Percentiles rank a stretch among this genome's conserved stretches.
These are phyloP conservation scores for Jimgerdemannia flammicorona DNA, from an alignment of 192 early-diverging fungal species.

Conservation along the genomic window DNA sequence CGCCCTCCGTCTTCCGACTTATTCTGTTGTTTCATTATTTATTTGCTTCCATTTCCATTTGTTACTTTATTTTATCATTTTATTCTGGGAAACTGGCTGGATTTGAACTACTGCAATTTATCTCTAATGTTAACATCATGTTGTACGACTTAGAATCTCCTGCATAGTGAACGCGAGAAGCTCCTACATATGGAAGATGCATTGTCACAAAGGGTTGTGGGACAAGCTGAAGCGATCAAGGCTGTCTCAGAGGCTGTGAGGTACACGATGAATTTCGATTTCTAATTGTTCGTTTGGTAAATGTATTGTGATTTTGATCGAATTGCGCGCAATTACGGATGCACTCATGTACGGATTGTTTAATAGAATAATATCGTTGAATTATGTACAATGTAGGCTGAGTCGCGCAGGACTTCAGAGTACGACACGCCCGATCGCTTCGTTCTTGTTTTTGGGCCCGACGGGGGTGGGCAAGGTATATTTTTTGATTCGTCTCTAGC, in stretches of 20 bases:
- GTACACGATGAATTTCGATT: not conserved
- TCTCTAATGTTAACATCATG: not conserved
- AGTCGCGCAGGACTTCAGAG: conserved; percentile 88
- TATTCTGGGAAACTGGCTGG: not conserved
- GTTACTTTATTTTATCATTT: not conserved
- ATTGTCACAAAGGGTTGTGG: conserved; percentile 62
- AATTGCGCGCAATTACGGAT: too few relatives aligned
- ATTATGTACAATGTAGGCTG: conserved; percentile 36
- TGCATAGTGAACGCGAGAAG: conserved; percentile 67
- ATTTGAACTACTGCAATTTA: not conserved
- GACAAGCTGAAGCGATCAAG: conserved; percentile 87
- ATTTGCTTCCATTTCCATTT: not conserved
- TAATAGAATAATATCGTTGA: not conserved
- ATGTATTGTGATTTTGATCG: not conserved
- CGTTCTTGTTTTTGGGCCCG: conserved; percentile 95
- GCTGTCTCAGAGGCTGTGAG: conserved; percentile 88
- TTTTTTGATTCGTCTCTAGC: not conserved
- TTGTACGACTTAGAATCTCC: conserved; percentile 37
- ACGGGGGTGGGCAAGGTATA: conserved; percentile 89
- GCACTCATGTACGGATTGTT: not conserved
- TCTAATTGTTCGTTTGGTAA: not conserved
- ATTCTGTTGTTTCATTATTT: not conserved
- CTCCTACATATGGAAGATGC: conserved; percentile 70
- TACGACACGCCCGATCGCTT: conserved; percentile 77
- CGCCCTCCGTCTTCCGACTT: not conserved